These are phyloP conservation scores for Quercus variabilis DNA, from an alignment of 306 rosid genomes.

Conservation along the genomic window DNA sequence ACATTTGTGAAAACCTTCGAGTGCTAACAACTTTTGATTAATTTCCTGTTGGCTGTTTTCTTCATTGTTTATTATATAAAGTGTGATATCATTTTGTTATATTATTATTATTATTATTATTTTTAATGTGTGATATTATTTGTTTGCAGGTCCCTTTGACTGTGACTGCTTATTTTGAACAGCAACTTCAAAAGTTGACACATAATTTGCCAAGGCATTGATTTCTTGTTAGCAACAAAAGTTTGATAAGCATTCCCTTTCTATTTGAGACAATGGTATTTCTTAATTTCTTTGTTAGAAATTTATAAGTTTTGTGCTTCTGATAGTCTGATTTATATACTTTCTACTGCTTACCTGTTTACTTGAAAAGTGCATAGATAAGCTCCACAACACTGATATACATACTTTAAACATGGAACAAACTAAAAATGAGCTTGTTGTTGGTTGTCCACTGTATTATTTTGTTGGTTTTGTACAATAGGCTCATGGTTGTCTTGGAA, in stretches of 20 bases:
- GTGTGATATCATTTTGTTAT: conserved; percentile 1
- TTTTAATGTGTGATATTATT: conserved; percentile 1
- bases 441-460: too few relatives aligned
- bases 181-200: conserved; percentile 17
- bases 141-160: conserved; percentile 31
- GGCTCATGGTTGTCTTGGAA: too few relatives aligned
- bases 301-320: neutral
- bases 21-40: neutral
- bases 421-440: neutral
- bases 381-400: neutral
- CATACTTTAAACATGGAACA: neutral
- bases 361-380: neutral
- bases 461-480: too few relatives aligned
- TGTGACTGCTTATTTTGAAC: conserved; percentile 21
- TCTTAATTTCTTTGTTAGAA: neutral
- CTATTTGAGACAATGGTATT: conserved; percentile 50
- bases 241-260: conserved; percentile 18
- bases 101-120: neutral
- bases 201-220: conserved; percentile 21
- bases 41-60: neutral
- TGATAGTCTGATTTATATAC: neutral
- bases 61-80: conserved; percentile 4
- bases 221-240: conserved; percentile 26
- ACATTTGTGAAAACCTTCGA: neutral
- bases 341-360: neutral